phyloP scores from a whole-genome alignment of 2,329 filamentous ascomycete genomes.

The Epichloe gansuensis region DNA sequence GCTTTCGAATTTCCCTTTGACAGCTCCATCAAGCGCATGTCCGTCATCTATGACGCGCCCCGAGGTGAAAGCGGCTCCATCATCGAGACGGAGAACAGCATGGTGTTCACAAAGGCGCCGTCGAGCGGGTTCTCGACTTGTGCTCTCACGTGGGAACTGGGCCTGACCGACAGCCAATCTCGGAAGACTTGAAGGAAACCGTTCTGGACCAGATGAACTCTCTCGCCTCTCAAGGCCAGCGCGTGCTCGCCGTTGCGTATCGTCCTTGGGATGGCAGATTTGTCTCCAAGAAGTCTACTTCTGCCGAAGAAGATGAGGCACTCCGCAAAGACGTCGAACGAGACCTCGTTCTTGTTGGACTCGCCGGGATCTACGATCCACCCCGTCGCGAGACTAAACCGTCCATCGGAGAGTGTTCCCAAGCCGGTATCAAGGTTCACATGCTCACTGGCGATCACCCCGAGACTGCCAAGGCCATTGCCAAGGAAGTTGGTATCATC shows the following conservation, averaged over 20 bases:
- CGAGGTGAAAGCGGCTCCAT: constrained; percentile 25
- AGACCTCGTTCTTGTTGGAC: constrained; percentile 61
- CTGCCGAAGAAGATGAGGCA: constrained; percentile 28
- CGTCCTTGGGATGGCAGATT: constrained; percentile 44
- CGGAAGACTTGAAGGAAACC: constrained; percentile 35
- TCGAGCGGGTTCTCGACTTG: constrained; percentile 47
- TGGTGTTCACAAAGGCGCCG: constrained; percentile 51
- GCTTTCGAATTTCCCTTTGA: constrained; percentile 66
- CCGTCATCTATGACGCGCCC: constrained; percentile 53
- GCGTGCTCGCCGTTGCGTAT: constrained; percentile 61
- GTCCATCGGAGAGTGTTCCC: constrained; percentile 57
- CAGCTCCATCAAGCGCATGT: constrained; percentile 69
- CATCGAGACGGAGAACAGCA: constrained; percentile 30
- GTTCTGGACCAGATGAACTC: constrained; percentile 43
- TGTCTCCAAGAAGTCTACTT: constrained; percentile 21
- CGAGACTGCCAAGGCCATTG: constrained; percentile 67
- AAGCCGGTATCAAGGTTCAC: constrained; percentile 66
- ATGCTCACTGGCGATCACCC: constrained; percentile 80
- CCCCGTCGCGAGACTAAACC: constrained; percentile 68
- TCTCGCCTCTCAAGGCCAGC: constrained; percentile 56
- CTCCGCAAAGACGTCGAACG: constrained; percentile 53
- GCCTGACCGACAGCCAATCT: constrained; percentile 31
- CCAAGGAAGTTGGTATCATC: constrained; percentile 67
- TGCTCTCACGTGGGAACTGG: constrained; percentile 36
- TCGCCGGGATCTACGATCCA: constrained; percentile 78